Evolutionary conservation across 2,329 filamentous ascomycete species (phyloP), one percentile per base, ranked within the genome.

Genomic region (Alternaria conjuncta): DNA sequence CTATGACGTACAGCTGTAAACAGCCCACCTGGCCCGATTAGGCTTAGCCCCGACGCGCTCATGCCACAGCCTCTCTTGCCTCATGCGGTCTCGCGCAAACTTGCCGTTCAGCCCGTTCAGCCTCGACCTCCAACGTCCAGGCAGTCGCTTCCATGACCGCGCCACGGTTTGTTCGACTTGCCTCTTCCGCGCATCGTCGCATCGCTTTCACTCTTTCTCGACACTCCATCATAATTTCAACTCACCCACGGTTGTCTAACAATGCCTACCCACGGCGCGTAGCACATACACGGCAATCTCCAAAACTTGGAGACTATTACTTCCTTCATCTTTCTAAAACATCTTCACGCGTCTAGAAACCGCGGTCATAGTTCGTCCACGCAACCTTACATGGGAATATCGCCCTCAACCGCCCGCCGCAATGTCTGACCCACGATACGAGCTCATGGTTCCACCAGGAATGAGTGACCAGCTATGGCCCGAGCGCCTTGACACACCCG

Each of bases 401-500:
- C 20, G 7, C 12, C 30, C 20, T 53, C 20, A 10, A 21, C 20
- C 30, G 49, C 28, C 20, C 15, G 28, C 49, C 28, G 21, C 49
- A 7, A 36, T 53, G 30, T 23, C 28, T 21, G 13, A 53, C 15
- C 25, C 25, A 30, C 44, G 36, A 41, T 8, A 28, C 28, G n/a
- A 58, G 4, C 30, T 50, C 46, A 46, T 46, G 23, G n/a, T 43
- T 28, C 11, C 41, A 12, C 43, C 15, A n/a, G 20, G 6, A 5
- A 20, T 36, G 25, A 6, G 21, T 2, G 23, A 46, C 43, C 56
- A 66, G 25, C 54, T 70, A n/a, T 73, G 71, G 71, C 60, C 71
- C 5, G 74, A 77, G 46, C 66, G 73, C 6, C 53, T 75, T 10
- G 64, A 71, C 36, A 72, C 72, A 2, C 70, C 71, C 15, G 75